phyloP scores from a whole-genome alignment of 2,329 filamentous ascomycete species.

The Beauveria medogensis region DNA sequence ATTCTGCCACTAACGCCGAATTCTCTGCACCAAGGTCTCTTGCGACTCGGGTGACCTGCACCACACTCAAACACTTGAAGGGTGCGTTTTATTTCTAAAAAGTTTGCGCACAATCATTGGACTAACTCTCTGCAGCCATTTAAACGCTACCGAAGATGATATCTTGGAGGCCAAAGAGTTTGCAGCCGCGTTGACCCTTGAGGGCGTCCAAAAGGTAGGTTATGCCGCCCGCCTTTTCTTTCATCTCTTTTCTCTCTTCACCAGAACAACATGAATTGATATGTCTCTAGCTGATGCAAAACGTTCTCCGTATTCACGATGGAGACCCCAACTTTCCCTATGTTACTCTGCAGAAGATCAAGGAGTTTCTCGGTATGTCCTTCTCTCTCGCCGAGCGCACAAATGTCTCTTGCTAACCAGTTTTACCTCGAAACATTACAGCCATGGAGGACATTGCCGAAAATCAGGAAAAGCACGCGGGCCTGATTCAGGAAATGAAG shows the following conservation, averaged over 20 bases:
- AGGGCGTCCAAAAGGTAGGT: conserved; percentile 16
- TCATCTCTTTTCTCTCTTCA: too few relatives aligned
- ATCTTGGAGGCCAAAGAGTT: conserved; percentile 23
- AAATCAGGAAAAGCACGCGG: conserved; percentile 21
- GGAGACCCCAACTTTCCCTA: conserved; percentile 38
- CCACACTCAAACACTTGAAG: conserved; percentile 5
- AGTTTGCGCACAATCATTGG: too few relatives aligned
- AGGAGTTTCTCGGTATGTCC: conserved; percentile 26
- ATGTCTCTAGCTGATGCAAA: conserved; percentile 21
- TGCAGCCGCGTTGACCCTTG: conserved; percentile 19
- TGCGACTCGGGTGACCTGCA: background rate
- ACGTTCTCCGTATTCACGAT: conserved; percentile 32
- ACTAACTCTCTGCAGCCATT: background rate
- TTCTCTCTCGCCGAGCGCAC: background rate
- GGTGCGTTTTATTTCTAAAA: background rate
- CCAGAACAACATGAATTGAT: conserved; percentile 2
- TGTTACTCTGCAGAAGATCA: conserved; percentile 29
- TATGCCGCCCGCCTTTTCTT: background rate
- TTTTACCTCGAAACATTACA: background rate
- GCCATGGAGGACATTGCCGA: conserved; percentile 17
- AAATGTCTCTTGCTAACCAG: background rate
- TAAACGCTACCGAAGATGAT: conserved; percentile 24
- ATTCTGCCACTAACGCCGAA: background rate
- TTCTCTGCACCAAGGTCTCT: background rate
- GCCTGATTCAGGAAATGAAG: conserved; percentile 26